Conservation (phyloP, 192 early-diverging fungal species). For the Backusella parvicylindrica region DNA sequence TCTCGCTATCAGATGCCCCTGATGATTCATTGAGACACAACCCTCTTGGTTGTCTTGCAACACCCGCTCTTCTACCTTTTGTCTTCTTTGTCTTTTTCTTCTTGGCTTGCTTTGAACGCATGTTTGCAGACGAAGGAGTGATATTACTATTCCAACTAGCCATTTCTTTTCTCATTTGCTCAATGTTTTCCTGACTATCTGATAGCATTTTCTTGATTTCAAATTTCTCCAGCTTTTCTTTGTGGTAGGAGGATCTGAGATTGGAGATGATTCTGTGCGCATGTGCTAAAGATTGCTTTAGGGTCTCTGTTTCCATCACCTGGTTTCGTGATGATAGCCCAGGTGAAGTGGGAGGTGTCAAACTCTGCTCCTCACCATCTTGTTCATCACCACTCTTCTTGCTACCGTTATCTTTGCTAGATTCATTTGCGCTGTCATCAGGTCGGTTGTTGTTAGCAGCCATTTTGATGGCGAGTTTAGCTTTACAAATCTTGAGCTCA, state of each 20-base stretch:
- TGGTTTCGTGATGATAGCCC: not conserved
- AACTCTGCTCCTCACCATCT: not conserved
- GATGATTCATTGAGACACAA: constrained; percentile 10
- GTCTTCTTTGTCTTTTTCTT: not conserved
- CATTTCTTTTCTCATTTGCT: constrained; percentile 43
- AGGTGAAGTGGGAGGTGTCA: not conserved
- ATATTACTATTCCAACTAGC: not conserved
- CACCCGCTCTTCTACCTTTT: not conserved
- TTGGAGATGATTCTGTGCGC: constrained; percentile 52
- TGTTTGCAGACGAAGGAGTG: not conserved
- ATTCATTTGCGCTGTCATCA: not conserved
- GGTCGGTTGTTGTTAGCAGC: not conserved
- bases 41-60: constrained; percentile 11
- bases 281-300: constrained; percentile 32
- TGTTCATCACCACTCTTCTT: not conserved
- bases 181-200: constrained; percentile 56
- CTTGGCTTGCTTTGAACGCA: not conserved
- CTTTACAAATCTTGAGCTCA: constrained; percentile 37
- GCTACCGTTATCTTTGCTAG: not conserved
- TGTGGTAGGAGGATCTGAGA: constrained; percentile 44
- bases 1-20: not conserved
- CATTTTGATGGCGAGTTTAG: constrained; percentile 26
- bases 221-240: constrained; percentile 51
- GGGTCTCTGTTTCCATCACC: constrained; percentile 28
- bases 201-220: constrained; percentile 50